phyloP scores from a whole-genome alignment of 129 eudicot species.

The Saposhnikovia divaricata region DNA sequence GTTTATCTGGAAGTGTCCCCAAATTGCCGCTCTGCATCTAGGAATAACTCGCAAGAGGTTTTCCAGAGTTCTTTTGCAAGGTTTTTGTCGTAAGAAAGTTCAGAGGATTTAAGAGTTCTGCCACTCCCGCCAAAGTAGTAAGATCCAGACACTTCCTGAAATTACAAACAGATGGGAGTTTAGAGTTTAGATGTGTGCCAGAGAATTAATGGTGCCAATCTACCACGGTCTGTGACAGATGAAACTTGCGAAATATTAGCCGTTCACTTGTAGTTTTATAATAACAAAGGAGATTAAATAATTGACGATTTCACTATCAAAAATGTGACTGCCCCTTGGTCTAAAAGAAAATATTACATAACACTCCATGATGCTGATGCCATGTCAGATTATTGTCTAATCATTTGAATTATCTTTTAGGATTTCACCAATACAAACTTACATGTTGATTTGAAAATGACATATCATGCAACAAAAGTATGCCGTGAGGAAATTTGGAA shows the following conservation, averaged over 20 bases:
- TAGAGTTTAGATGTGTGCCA: not conserved
- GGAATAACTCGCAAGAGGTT: slow-evolving; percentile 42
- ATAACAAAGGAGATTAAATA: not conserved
- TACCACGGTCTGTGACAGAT: not conserved
- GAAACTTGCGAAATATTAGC: not conserved
- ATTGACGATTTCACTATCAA: not conserved
- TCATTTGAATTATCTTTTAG: not conserved
- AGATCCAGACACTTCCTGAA: slow-evolving; percentile 76
- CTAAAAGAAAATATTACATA: not conserved
- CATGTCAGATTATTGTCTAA: not conserved
- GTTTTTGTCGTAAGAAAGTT: slow-evolving; percentile 42
- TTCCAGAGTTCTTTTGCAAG: slow-evolving; percentile 73
- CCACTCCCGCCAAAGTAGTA: slow-evolving; percentile 86
- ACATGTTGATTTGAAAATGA: not conserved
- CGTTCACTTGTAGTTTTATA: not conserved
- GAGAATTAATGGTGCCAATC: not conserved
- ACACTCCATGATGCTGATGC: not conserved
- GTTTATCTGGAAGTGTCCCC: slow-evolving; percentile 7
- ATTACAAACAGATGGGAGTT: not conserved
- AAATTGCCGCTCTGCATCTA: slow-evolving; percentile 28
- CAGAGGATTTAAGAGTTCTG: slow-evolving; percentile 54
- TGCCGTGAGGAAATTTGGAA: not conserved
- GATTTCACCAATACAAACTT: not conserved
- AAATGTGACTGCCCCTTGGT: not conserved
- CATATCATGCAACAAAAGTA: not conserved